These are phyloP conservation scores for Ophiostoma piceae DNA, from an alignment of 2,329 filamentous ascomycete genomes.

Conservation along the genomic window DNA sequence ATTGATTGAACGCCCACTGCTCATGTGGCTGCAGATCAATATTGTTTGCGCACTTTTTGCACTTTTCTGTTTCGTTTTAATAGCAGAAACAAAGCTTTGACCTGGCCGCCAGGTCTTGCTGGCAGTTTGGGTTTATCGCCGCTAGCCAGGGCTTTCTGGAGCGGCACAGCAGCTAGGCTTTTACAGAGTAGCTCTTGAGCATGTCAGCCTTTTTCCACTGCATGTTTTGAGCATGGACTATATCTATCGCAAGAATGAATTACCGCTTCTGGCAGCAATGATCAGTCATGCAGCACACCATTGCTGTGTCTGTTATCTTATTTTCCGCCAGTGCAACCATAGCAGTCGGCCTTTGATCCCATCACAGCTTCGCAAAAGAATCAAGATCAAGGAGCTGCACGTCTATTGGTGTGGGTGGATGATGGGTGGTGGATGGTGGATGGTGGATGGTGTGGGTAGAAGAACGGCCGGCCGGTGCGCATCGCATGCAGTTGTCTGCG, in stretches of 20 bases:
- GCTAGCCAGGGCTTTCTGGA: not conserved
- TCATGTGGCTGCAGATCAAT: not conserved
- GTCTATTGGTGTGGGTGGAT: not conserved
- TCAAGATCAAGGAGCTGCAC: slow-evolving; percentile 2
- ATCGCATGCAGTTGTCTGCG: not conserved
- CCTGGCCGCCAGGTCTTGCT: no score
- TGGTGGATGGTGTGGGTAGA: not conserved
- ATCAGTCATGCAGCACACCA: not conserved
- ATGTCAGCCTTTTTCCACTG: not conserved
- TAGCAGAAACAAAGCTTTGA: not conserved
- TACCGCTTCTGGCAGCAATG: not conserved
- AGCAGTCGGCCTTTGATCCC: not conserved
- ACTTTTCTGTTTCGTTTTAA: not conserved
- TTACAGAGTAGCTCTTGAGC: not conserved
- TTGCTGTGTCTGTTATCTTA: not conserved
- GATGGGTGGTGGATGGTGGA: not conserved
- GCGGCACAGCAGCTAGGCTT: no score
- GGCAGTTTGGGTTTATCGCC: no score
- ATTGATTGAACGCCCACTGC: not conserved
- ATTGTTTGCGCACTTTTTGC: not conserved
- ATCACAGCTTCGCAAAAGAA: not conserved
- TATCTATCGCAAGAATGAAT: not conserved
- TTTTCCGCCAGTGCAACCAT: slow-evolving; percentile 1
- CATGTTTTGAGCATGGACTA: not conserved
- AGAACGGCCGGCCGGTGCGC: not conserved